These are phyloP conservation scores for Tulasnella sp. DNA, from an alignment of 768 basidiomycete species.

Conservation along the genomic window DNA sequence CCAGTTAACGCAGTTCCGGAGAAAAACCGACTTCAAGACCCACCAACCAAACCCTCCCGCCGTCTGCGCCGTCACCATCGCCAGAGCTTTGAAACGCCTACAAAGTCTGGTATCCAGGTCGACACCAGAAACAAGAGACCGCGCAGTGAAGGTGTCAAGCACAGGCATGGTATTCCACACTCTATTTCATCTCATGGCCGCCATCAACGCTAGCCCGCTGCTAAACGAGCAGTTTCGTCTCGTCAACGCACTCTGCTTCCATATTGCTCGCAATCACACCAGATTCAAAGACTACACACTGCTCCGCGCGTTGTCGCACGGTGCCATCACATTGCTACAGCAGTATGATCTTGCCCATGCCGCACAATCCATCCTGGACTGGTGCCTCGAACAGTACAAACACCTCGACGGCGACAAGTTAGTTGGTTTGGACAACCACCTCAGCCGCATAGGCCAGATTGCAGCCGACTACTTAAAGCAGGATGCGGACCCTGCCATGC, in stretches of 20 bases:
- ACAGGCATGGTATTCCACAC: conserved; percentile 59
- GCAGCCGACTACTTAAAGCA: conserved; percentile 47
- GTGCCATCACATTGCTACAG: conserved; percentile 54
- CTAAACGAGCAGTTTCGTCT: conserved; percentile 78
- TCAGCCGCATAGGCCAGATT: conserved; percentile 59
- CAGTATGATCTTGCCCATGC: conserved; percentile 60
- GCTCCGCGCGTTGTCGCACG: conserved; percentile 60
- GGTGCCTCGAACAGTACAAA: conserved; percentile 56
- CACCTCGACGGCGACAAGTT: conserved; percentile 37
- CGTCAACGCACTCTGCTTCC: conserved; percentile 62
- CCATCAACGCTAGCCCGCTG: conserved; percentile 56
- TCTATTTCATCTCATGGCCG: conserved; percentile 61
- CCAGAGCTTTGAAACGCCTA: conserved; percentile 58
- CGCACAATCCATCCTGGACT: conserved; percentile 70
- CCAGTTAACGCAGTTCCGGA: conserved; percentile 47
- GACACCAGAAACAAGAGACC: conserved; percentile 40
- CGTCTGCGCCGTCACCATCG: conserved; percentile 42
- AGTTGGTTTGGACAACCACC: conserved; percentile 48
- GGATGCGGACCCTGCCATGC: conserved; percentile 28
- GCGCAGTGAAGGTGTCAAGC: not conserved
- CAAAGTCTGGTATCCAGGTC: conserved; percentile 33
- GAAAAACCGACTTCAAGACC: conserved; percentile 39
- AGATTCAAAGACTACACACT: conserved; percentile 49
- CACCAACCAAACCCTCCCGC: conserved; percentile 63
- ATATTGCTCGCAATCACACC: conserved; percentile 55